Evolutionary conservation across 768 basidiomycete genomes (phyloP).

Genomic region (Leccinum incarnatum): DNA sequence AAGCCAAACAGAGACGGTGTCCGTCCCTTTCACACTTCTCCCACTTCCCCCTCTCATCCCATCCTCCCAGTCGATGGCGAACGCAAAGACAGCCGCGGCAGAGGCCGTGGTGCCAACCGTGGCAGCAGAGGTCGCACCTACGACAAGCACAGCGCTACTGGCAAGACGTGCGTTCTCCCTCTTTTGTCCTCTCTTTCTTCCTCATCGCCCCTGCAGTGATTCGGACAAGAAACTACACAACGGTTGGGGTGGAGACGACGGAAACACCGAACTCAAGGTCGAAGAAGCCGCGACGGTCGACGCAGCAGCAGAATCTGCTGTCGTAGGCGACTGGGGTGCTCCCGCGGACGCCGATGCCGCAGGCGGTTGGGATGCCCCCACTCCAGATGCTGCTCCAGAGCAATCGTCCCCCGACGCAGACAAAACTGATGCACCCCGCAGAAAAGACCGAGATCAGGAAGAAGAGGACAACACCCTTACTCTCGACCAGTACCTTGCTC

Average conservation of each 20-base stretch:
- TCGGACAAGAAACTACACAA: conserved; percentile 93
- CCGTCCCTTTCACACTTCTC: conserved; percentile 11
- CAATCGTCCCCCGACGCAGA: conserved; percentile 34
- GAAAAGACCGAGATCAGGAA: conserved; percentile 62
- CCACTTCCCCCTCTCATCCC: conserved; percentile 2
- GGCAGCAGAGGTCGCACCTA: conserved; percentile 60
- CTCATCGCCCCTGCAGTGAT: conserved; percentile 53
- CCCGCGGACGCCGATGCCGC: conserved; percentile 29
- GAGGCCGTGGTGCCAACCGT: conserved; percentile 39
- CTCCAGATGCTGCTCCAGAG: conserved; percentile 28
- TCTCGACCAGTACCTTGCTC: conserved; percentile 88
- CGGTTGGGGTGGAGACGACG: conserved; percentile 94
- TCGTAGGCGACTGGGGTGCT: conserved; percentile 37
- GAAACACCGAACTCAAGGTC: conserved; percentile 73
- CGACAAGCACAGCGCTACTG: conserved; percentile 86
- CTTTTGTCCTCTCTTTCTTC: background rate
- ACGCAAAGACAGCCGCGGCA: conserved; percentile 42
- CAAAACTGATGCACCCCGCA: conserved; percentile 37
- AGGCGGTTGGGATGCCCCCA: conserved; percentile 38
- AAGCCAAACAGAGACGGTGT: conserved; percentile 34
- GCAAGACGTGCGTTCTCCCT: conserved; percentile 60
- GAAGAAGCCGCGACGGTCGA: conserved; percentile 77
- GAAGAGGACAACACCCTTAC: conserved; percentile 95
- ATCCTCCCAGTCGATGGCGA: conserved; percentile 39
- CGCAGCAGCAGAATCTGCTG: conserved; percentile 50